Conservation (phyloP, 257 asterid genomes). For the Solanum lycopersicoides region DNA sequence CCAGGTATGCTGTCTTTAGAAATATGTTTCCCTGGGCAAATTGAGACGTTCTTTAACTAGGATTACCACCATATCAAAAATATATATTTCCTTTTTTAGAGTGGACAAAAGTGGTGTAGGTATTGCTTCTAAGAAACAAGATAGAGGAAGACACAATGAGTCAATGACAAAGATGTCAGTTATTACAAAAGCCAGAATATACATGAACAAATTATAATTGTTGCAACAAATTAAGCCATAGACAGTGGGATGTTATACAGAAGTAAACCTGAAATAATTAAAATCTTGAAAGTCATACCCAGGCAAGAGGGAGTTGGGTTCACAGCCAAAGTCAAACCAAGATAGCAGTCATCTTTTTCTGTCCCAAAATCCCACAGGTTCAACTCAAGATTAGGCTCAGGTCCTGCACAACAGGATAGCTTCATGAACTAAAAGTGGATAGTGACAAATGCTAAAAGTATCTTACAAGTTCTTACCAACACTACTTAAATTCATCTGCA, state of each 20-base stretch:
- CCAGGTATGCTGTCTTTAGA: background rate
- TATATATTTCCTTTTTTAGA: background rate
- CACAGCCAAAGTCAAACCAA: constrained; percentile 90
- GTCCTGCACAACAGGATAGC: constrained; percentile 30
- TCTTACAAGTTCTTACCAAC: constrained; percentile 11
- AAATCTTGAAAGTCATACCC: constrained; percentile 29
- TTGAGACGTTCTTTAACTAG: background rate
- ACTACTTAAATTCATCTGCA: constrained; percentile 59
- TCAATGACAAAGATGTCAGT: background rate
- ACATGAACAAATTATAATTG: background rate
- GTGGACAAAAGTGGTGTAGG: background rate
- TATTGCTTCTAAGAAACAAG: background rate
- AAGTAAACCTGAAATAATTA: background rate
- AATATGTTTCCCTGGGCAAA: background rate
- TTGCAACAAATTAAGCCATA: background rate
- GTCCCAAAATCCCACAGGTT: constrained; percentile 84
- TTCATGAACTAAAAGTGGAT: background rate
- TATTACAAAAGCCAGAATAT: background rate
- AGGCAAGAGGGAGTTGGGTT: constrained; percentile 66
- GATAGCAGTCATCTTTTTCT: constrained; percentile 70
- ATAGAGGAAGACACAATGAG: background rate
- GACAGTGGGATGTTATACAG: background rate
- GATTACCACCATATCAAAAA: background rate
- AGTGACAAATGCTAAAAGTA: background rate
- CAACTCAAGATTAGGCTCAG: constrained; percentile 93